Evolutionary conservation across 352 stramenopile genomes (phyloP).

Genomic region (Phytopythium helicoides): DNA sequence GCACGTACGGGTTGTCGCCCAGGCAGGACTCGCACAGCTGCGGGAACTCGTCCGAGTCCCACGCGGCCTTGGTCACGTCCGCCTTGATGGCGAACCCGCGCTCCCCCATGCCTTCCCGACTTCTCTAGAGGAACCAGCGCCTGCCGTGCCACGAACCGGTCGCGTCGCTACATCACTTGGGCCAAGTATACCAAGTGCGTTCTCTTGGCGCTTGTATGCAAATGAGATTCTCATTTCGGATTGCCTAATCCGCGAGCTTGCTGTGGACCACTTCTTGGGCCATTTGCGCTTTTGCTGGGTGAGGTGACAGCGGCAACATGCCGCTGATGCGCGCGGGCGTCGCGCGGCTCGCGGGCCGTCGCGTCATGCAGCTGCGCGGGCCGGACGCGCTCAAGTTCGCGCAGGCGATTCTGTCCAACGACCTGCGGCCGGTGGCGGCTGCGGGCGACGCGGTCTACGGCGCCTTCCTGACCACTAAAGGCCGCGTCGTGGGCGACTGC

Average conservation of each 20-base stretch:
- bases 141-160: too few species aligned
- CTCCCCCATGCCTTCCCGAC: constrained; percentile 62
- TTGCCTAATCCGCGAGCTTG: constrained; percentile 1
- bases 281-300: constrained; percentile 4
- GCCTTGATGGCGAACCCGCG: constrained; percentile 88
- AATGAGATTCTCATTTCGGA: background rate
- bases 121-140: too few species aligned
- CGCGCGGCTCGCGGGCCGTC: constrained; percentile 44
- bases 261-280: background rate
- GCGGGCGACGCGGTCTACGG: constrained; percentile 70
- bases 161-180: too few species aligned
- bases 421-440: constrained; percentile 61
- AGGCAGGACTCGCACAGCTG: constrained; percentile 98
- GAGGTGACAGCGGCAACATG: constrained; percentile 4
- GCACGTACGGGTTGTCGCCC: constrained; percentile 98
- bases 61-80: constrained; percentile 81
- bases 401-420: constrained; percentile 83
- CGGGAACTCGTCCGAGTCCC: constrained; percentile 96
- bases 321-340: constrained; percentile 43
- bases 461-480: constrained; percentile 78
- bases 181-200: too few species aligned
- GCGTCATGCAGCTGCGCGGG: constrained; percentile 70
- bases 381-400: constrained; percentile 69
- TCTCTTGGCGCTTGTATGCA: background rate
- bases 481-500: constrained; percentile 73